Conservation (phyloP, 2,329 filamentous ascomycete genomes). For the Cladophialophora exuberans region DNA sequence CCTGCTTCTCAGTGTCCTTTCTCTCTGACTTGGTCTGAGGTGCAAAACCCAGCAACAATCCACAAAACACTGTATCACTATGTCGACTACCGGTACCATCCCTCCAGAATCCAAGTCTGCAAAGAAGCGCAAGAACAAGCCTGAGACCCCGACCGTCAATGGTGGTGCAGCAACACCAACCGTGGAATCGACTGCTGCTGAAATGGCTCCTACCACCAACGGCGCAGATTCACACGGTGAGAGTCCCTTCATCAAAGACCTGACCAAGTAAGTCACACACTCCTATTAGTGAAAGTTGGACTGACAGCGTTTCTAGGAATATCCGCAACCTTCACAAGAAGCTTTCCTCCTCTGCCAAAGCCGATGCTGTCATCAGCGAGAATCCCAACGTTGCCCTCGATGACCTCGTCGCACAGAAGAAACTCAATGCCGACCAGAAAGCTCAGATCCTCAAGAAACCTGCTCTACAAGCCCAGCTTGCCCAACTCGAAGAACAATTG, state of each 20-base stretch:
- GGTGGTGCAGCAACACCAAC: slow-evolving; percentile 49
- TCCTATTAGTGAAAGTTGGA: slow-evolving; percentile 19
- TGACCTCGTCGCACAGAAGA: slow-evolving; percentile 64
- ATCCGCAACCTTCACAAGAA: slow-evolving; percentile 95
- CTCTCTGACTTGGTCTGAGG: neutral
- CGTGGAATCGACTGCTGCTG: slow-evolving; percentile 39
- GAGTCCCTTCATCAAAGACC: slow-evolving; percentile 80
- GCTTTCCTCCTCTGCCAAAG: slow-evolving; percentile 68
- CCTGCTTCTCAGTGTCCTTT: neutral
- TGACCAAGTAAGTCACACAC: slow-evolving; percentile 73
- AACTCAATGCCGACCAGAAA: slow-evolving; percentile 69
- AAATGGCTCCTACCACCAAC: slow-evolving; percentile 53
- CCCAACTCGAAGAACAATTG: slow-evolving; percentile 64
- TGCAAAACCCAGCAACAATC: neutral
- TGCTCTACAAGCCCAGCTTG: slow-evolving; percentile 57
- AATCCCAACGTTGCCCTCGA: slow-evolving; percentile 64
- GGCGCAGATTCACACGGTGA: slow-evolving; percentile 66
- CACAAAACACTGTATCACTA: slow-evolving; percentile 1
- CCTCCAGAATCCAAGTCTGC: slow-evolving; percentile 63
- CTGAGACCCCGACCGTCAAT: slow-evolving; percentile 56
- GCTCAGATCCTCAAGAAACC: slow-evolving; percentile 67
- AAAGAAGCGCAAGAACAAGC: slow-evolving; percentile 63
- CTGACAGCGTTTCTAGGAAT: slow-evolving; percentile 59
- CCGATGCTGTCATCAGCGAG: slow-evolving; percentile 63
- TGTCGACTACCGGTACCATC: slow-evolving; percentile 26